These are phyloP conservation scores for Phlegmacium glaucopus DNA, from an alignment of 768 basidiomycete species.

Conservation along the genomic window DNA sequence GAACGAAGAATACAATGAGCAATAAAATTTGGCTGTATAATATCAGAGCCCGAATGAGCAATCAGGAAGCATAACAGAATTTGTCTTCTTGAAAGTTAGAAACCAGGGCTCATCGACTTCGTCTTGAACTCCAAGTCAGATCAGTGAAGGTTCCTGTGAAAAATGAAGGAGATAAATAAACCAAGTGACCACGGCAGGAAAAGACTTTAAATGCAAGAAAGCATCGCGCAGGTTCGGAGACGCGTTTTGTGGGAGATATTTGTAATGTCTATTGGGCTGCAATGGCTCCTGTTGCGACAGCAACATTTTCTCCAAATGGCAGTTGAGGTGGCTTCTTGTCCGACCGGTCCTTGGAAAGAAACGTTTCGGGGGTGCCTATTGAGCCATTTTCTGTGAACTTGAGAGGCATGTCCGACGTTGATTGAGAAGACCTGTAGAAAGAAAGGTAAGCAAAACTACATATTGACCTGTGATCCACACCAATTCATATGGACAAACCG, in stretches of 20 bases:
- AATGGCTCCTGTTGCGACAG: slow-evolving; percentile 44
- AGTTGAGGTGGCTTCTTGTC: slow-evolving; percentile 59
- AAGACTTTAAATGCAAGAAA: slow-evolving; percentile 10
- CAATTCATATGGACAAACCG: slow-evolving; percentile 53
- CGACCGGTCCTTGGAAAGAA: slow-evolving; percentile 39
- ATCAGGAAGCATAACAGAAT: slow-evolving; percentile 6
- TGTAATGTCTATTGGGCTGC: slow-evolving; percentile 33
- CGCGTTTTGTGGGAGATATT: slow-evolving; percentile 3
- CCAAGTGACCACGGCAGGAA: slow-evolving; percentile 32
- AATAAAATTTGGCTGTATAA: slow-evolving; percentile 13
- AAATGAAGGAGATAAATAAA: slow-evolving; percentile 42
- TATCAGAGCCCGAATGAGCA: slow-evolving; percentile 6
- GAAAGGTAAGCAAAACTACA: slow-evolving; percentile 19
- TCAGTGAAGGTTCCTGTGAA: slow-evolving; percentile 29
- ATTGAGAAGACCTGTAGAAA: slow-evolving; percentile 44
- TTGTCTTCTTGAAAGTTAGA: slow-evolving; percentile 1
- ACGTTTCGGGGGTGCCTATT: slow-evolving; percentile 28
- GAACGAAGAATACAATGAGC: slow-evolving; percentile 29
- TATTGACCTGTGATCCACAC: slow-evolving; percentile 19
- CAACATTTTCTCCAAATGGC: slow-evolving; percentile 58
- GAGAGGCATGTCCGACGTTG: slow-evolving; percentile 32
- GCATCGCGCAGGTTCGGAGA: background rate
- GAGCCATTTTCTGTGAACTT: slow-evolving; percentile 41
- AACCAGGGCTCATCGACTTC: slow-evolving; percentile 3
- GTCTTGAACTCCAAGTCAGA: slow-evolving; percentile 9